Percentiles rank a stretch among this genome's conserved stretches.
These are phyloP conservation scores for Podospora australis DNA, from an alignment of 495 filamentous ascomycete genomes.

Conservation along the genomic window DNA sequence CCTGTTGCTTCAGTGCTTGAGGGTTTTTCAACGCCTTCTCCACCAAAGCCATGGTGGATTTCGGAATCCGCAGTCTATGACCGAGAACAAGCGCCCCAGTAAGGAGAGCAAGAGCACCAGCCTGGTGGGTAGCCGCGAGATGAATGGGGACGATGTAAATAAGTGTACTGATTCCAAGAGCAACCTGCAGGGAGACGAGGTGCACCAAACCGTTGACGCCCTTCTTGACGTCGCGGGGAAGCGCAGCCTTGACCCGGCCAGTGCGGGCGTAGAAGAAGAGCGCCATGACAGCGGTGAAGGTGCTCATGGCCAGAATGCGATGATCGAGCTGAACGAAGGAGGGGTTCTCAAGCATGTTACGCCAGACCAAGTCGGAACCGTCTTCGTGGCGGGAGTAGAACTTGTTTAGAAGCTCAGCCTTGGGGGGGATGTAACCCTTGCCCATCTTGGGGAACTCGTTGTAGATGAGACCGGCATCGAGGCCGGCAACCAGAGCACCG, in stretches of 20 bases:
- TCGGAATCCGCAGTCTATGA: slow-evolving; percentile 46
- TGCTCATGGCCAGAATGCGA: slow-evolving; percentile 82
- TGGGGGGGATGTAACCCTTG: slow-evolving; percentile 69
- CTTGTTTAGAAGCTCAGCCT: slow-evolving; percentile 69
- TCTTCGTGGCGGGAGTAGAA: slow-evolving; percentile 81
- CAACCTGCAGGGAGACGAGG: slow-evolving; percentile 73
- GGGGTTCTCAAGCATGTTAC: slow-evolving; percentile 95
- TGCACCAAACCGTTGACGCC: slow-evolving; percentile 76
- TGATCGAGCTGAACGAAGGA: slow-evolving; percentile 92
- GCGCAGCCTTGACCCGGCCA: slow-evolving; percentile 51
- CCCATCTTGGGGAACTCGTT: slow-evolving; percentile 98
- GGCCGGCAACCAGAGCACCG: slow-evolving; percentile 84
- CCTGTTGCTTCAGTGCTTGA: slow-evolving; percentile 1
- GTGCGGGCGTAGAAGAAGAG: slow-evolving; percentile 72
- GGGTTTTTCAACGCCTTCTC: slow-evolving; percentile 29
- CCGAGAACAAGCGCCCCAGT: slow-evolving; percentile 76
- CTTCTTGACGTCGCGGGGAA: slow-evolving; percentile 61
- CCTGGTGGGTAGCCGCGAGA: slow-evolving; percentile 87
- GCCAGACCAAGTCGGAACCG: slow-evolving; percentile 78
- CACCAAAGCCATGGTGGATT: slow-evolving; percentile 38
- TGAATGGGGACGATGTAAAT: slow-evolving; percentile 87
- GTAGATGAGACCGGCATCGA: slow-evolving; percentile 95
- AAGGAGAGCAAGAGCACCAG: slow-evolving; percentile 77
- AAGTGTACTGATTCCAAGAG: slow-evolving; percentile 80
- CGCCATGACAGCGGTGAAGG: slow-evolving; percentile 71